Base-by-base conservation (phyloP, 768 basidiomycete genomes). In the Pleurotus djamor region DNA sequence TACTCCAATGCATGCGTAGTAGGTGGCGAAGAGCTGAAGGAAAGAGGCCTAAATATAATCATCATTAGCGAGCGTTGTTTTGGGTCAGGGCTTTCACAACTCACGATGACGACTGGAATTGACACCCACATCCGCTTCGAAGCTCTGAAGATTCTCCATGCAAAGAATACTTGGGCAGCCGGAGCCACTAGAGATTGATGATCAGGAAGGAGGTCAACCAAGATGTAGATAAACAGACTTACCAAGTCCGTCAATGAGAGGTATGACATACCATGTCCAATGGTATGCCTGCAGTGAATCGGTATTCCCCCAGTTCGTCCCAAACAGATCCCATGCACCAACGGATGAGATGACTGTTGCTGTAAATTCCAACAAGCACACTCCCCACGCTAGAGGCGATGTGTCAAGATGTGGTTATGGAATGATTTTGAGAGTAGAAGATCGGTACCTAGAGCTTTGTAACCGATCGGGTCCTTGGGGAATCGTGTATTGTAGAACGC, bases 261-360 rank as follows among this genome's bases (percentile, higher is more conserved):
- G 59, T 2, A 66, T n/a, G 4, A 52, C 36, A 2, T 32, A 12
- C 56, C 58, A 66, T 0, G 61, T 16, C 65, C 65, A 66, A 56
- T 64, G 47, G n/a, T 64, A 12, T 16, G 17, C 7, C 33, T 36
- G 12, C 28, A 63, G 44, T 10, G 49, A 38, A 13, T 52, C 56
- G 4, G 48, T 9, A 51, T 66, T 43, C 0, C 64, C 64, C 65
- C 65, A 66, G 3, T 61, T 59, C 1, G 51, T 12, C 2, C 61
- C 65, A 34, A 61, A 64, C 10, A 32, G 48, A 3, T 60, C 57
- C 64, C 63, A 66, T 33, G 61, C 64, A 21, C 51, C 65, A 12
- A 66, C 60, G 5, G 59, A 63, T 33, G 52, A 41, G 32, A 64
- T 51, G 2, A 65, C 43, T 5, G 61, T 66, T 47, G 60, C 59